Base-by-base conservation (phyloP, 192 early-diverging fungal genomes). In the Podila minutissima region DNA sequence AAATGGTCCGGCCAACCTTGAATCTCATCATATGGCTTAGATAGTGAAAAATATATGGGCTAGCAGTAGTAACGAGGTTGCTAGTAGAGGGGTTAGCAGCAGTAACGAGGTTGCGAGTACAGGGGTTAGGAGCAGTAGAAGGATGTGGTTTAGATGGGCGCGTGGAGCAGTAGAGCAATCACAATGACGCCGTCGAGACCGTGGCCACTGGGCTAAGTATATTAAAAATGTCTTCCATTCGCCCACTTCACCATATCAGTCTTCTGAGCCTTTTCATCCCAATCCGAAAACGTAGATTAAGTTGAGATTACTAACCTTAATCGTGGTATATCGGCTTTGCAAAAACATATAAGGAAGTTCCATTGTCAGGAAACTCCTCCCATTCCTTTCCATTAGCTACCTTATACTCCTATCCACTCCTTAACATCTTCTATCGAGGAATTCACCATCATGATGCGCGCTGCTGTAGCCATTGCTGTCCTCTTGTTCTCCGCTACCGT, bases 341-440 rank as follows among this genome's bases (percentile, higher is more conserved):
- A 26, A 51, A 17, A 57, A 67, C 50, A 67, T 67, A 67, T 67
- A 67, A 57, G 35, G 35, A 67, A 37, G 51, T 35, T 67, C 51
- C 65, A 67, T 57, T 67, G 9, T 55, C 65, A 53, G 26, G 49
- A 48, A 67, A 32, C 49, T 67, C 65, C 20, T 22, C 31, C 51
- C 65, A 57, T 35, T 67, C 51, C 51, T 57, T 7, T 57, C 32
- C 51, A 19, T 67, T 55, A 28, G 31, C 51, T 55, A 67, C 51
- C 51, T 31, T 67, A 57, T 67, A 67, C 65, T 50, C 50, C 29
- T 24, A 57, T 67, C n/a, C 65, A 67, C 31, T 22, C 51, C 51
- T 20, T 6, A 24, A 6, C n/a, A n/a, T n/a, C n/a, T n/a, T 65
- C 26, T n/a, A 15, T 65, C 38, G 63, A 65, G 22, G 5, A 65